A percentile compares a stretch with the other conserved stretches of the same genome.
These are phyloP conservation scores for Rhodotorula sp. DNA, from an alignment of 1,284 basidiomycete species.

Conservation along the genomic window DNA sequence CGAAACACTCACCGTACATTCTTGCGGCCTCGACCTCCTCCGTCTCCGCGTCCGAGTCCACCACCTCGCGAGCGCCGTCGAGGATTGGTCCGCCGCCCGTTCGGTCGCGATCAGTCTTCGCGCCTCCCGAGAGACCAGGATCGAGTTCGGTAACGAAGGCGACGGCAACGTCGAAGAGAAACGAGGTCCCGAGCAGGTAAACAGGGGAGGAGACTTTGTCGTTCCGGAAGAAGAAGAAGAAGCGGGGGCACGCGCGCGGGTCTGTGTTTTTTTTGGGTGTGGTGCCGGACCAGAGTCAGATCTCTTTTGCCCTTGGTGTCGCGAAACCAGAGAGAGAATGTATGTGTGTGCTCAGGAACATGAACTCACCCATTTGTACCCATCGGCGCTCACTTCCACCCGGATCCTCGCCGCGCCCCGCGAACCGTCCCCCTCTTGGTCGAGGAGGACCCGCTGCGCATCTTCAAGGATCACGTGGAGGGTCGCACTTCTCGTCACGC, in stretches of 20 bases:
- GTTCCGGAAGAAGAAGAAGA: not conserved
- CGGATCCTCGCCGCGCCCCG: not conserved
- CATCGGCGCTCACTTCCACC: constrained; percentile 41
- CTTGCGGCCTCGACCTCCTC: constrained; percentile 3
- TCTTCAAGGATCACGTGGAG: constrained; percentile 40
- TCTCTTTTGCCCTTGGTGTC: too few relatives aligned
- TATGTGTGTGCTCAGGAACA: too few relatives aligned
- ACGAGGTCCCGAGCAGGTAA: constrained; percentile 22
- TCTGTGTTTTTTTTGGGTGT: too few relatives aligned
- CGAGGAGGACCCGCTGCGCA: constrained; percentile 15
- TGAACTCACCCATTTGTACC: constrained; percentile 38
- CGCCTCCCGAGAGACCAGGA: constrained; percentile 20
- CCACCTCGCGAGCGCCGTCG: constrained; percentile 5
- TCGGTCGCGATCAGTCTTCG: not conserved
- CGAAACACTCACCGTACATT: constrained; percentile 24
- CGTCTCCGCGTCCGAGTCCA: not conserved
- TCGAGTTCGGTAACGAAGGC: constrained; percentile 31
- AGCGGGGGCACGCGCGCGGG: not conserved
- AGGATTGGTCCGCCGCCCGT: too few relatives aligned
- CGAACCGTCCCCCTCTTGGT: too few relatives aligned
- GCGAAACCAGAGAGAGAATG: too few relatives aligned
- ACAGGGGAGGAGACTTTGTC: constrained; percentile 3
- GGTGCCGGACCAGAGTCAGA: too few relatives aligned
- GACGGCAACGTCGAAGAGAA: constrained; percentile 25
- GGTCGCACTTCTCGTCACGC: constrained; percentile 9